Base-by-base conservation (phyloP, 75 land plant species). In the Pseudotsuga menziesii region DNA sequence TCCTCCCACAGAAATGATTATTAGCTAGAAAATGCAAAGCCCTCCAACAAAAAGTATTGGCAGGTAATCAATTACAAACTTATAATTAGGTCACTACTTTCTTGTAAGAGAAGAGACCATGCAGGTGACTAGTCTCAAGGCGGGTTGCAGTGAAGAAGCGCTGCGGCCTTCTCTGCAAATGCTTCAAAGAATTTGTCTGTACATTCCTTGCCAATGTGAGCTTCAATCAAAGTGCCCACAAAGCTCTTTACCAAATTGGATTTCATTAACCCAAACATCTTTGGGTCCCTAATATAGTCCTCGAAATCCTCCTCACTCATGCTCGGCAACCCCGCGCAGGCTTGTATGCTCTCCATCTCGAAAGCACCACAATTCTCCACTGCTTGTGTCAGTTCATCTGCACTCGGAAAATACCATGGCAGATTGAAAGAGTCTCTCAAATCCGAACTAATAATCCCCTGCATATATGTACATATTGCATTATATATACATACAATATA, bases 121-220 rank as follows among this genome's bases (percentile, higher is more conserved):
- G 72, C 72, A 69, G 16, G 72, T 69, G 13, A 20, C 72, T 9
- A 69, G 39, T 39, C 72, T 69, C 44, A 69, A 6, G 72, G 72
- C 2, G 72, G 72, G 39, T 4, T 26, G 20, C 23, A 39, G 3
- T 5, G 72, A 13, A 69, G 52, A 39, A 69, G 72, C 11, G 12
- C 48, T 17, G 72, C 72, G 20, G 72, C 72, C 39, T 17, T 69
- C 27, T 69, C 5, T 22, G 20, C 48, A 19, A 69, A 69, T 12
- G 16, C 32, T n/a, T 69, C 11, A 8, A 72, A 74, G 16, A 78
- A 14, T 2, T 5, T 39, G 19, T 78, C 76, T 22, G 36, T 27
- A 55, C 55, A 32, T 52, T 78, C 32, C 8, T 54, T n/a, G 9
- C 79, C 79, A 25, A 78, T 67, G 79, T 78, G 79, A 22, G 56